phyloP scores from a whole-genome alignment of 768 basidiomycete species.

The Dioszegia hungarica region DNA sequence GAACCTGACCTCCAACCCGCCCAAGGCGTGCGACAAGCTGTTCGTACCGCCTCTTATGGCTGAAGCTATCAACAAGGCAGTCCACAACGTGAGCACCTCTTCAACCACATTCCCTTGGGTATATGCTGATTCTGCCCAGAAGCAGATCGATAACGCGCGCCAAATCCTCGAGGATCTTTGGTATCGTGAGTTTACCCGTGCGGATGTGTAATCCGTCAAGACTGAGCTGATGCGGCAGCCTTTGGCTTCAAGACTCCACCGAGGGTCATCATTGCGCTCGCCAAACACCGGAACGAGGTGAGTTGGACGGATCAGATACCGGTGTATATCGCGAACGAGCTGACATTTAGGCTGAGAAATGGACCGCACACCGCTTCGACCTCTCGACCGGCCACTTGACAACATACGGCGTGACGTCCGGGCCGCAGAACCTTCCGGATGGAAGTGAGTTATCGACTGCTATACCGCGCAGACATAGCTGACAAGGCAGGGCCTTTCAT shows the following conservation, averaged over 20 bases:
- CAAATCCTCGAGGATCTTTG: constrained; percentile 46
- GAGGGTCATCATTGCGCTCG: constrained; percentile 44
- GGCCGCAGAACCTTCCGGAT: constrained; percentile 33
- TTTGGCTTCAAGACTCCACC: constrained; percentile 41
- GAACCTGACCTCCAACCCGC: constrained; percentile 32
- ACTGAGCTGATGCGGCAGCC: constrained; percentile 13
- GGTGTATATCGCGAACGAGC: neutral
- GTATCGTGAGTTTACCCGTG: constrained; percentile 31
- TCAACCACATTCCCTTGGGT: neutral
- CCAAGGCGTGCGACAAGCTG: constrained; percentile 42
- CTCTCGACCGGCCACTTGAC: constrained; percentile 34
- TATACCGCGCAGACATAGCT: neutral
- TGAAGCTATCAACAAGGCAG: constrained; percentile 46
- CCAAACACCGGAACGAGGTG: constrained; percentile 44
- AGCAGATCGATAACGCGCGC: constrained; percentile 36
- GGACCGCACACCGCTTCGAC: constrained; percentile 49
- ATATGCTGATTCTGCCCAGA: constrained; percentile 17
- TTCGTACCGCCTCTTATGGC: constrained; percentile 46
- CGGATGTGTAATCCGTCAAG: neutral
- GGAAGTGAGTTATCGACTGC: constrained; percentile 27
- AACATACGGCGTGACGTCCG: constrained; percentile 35
- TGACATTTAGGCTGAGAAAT: constrained; percentile 33
- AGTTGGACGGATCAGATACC: neutral
- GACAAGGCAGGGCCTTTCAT: constrained; percentile 35
- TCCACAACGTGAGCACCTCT: constrained; percentile 36